These are phyloP conservation scores for Fusarium dlaminii DNA, from an alignment of 2,329 filamentous ascomycete species.

Conservation along the genomic window DNA sequence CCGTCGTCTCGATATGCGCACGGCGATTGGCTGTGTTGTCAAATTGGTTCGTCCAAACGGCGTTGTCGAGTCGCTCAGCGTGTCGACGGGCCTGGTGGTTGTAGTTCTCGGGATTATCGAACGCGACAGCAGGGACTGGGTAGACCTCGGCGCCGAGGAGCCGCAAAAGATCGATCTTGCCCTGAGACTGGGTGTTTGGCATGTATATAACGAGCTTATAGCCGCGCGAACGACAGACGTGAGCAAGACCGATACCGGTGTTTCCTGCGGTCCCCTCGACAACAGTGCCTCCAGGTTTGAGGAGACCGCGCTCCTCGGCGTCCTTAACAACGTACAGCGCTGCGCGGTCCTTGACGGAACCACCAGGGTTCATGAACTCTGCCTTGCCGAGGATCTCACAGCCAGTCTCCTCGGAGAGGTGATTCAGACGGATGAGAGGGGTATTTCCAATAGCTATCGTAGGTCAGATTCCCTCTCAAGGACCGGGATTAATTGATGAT, in stretches of 20 bases:
- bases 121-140: constrained; percentile 93
- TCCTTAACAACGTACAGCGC: constrained; percentile 94
- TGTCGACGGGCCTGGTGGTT: constrained; percentile 95
- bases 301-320: constrained; percentile 86
- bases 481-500: neutral
- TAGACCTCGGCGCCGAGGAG: constrained; percentile 94
- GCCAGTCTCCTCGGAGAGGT: constrained; percentile 87
- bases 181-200: constrained; percentile 98
- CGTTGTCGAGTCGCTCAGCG: constrained; percentile 85
- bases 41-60: constrained; percentile 99
- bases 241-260: constrained; percentile 96
- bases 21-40: constrained; percentile 94
- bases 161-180: constrained; percentile 93
- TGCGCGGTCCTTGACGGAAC: constrained; percentile 94
- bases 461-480: neutral
- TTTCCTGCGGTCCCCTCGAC: constrained; percentile 98
- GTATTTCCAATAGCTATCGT: constrained; percentile 92
- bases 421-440: constrained; percentile 89
- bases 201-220: constrained; percentile 99
- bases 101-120: constrained; percentile 95
- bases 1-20: constrained; percentile 96
- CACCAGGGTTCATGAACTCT: constrained; percentile 98
- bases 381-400: constrained; percentile 96
- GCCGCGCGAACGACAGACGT: constrained; percentile 91
- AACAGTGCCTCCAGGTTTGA: constrained; percentile 89